Conservation (phyloP, 345 rosid species). For the Leavenworthia alabamica region DNA sequence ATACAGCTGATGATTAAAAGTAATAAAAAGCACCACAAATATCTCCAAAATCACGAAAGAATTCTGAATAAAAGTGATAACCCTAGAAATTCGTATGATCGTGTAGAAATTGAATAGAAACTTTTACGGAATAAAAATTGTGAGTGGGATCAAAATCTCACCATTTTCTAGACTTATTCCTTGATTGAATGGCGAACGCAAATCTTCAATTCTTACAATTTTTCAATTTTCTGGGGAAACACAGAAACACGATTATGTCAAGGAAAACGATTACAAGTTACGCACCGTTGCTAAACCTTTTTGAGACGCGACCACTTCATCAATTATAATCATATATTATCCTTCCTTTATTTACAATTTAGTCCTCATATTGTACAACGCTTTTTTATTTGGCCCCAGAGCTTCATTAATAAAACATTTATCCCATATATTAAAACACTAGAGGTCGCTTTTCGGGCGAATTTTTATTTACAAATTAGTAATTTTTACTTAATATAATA, state of each 20-base stretch:
- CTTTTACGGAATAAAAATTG: not conserved
- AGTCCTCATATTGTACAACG: not conserved
- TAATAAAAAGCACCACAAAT: too few relatives aligned
- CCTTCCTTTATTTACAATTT: not conserved
- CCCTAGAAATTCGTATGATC: conserved; percentile 22
- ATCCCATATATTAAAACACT: not conserved
- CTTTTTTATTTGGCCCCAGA: not conserved
- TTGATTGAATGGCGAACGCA: not conserved
- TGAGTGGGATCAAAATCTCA: conserved; percentile 8
- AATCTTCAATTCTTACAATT: conserved; percentile 9
- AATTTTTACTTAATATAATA: too few relatives aligned
- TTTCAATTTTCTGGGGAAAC: not conserved
- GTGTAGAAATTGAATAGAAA: not conserved
- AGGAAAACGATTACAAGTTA: conserved; percentile 14
- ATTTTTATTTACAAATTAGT: too few relatives aligned
- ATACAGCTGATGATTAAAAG: too few relatives aligned
- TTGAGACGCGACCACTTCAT: conserved; percentile 29
- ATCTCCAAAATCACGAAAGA: not conserved
- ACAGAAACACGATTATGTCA: conserved; percentile 10
- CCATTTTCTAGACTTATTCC: conserved; percentile 11
- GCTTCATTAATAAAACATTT: not conserved
- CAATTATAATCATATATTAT: not conserved
- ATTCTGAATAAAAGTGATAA: not conserved
- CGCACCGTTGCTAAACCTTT: conserved; percentile 23
- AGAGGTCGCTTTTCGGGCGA: too few relatives aligned